These are phyloP conservation scores for Parastagonospora nodorum DNA, from an alignment of 2,329 filamentous ascomycete species.

Conservation along the genomic window DNA sequence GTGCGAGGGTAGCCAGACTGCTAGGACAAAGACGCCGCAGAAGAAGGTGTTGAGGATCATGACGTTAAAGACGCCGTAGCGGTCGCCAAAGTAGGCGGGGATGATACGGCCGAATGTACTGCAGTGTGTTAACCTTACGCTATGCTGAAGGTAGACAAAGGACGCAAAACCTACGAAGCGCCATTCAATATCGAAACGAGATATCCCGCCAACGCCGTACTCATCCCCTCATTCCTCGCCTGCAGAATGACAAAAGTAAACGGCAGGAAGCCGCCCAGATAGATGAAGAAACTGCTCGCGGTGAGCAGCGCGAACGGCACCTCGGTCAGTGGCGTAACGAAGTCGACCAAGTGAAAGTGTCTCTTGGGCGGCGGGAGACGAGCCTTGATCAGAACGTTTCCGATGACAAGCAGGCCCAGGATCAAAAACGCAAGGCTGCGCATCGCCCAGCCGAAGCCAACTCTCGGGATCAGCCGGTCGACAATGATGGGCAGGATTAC, in stretches of 20 bases:
- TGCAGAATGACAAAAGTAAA: conserved; percentile 52
- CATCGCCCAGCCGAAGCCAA: conserved; percentile 62
- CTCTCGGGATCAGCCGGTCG: conserved; percentile 35
- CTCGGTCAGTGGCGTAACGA: conserved; percentile 23
- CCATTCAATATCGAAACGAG: conserved; percentile 56
- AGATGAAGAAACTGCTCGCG: conserved; percentile 65
- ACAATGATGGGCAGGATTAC: conserved; percentile 52
- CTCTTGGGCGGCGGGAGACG: conserved; percentile 47
- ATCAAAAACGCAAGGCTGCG: conserved; percentile 59
- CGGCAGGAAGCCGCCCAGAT: conserved; percentile 62
- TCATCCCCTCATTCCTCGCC: conserved; percentile 53
- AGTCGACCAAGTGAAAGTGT: conserved; percentile 25
- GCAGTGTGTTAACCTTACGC: background rate
- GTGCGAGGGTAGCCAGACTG: conserved; percentile 51
- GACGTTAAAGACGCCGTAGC: conserved; percentile 56
- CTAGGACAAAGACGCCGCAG: conserved; percentile 51
- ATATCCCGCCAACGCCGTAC: conserved; percentile 52
- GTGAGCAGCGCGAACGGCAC: conserved; percentile 55
- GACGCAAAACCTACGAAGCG: background rate
- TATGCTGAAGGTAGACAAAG: background rate
- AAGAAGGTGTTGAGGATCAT: conserved; percentile 55
- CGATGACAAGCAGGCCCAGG: conserved; percentile 59
- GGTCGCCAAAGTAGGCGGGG: conserved; percentile 57
- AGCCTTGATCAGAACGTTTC: conserved; percentile 56
- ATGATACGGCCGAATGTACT: conserved; percentile 59